phyloP scores from a whole-genome alignment of 768 basidiomycete genomes.

The Lyophyllum shimeji region DNA sequence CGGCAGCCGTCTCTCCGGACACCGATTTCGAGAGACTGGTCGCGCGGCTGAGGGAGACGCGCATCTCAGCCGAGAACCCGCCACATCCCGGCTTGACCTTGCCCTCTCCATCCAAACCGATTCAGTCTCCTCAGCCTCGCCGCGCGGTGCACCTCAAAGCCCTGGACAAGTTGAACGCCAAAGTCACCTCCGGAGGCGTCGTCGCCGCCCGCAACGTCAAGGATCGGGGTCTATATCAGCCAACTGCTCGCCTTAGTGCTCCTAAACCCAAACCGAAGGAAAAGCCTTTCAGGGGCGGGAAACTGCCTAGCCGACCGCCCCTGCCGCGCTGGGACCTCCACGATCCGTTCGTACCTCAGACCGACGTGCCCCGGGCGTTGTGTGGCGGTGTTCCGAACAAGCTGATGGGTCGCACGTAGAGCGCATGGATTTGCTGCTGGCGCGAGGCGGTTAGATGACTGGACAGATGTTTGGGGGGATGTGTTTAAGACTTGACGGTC shows the following conservation, averaged over 20 bases:
- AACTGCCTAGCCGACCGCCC: conserved; percentile 23
- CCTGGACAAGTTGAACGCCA: conserved; percentile 2
- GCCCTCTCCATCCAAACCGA: background rate
- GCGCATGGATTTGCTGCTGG: background rate
- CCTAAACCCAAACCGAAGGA: conserved; percentile 16
- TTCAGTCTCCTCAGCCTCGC: conserved; percentile 6
- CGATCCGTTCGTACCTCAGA: conserved; percentile 1
- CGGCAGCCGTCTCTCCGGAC: conserved; percentile 13
- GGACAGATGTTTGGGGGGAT: conserved; percentile 1
- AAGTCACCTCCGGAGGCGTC: background rate
- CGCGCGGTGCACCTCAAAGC: conserved; percentile 2
- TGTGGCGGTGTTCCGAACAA: conserved; percentile 3
- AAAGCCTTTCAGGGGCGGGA: conserved; percentile 22
- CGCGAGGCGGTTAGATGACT: background rate
- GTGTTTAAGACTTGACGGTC: conserved; percentile 4
- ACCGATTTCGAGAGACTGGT: conserved; percentile 22
- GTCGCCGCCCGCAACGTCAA: background rate
- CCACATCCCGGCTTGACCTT: background rate
- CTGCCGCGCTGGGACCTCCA: conserved; percentile 26
- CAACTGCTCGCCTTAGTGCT: conserved; percentile 18
- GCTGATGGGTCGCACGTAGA: background rate
- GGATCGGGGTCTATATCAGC: background rate
- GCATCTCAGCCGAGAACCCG: conserved; percentile 10
- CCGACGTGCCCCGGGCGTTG: background rate
- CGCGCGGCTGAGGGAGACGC: conserved; percentile 12